phyloP scores from a whole-genome alignment of 2,329 filamentous ascomycete species.

The Verticillium tricorpus region DNA sequence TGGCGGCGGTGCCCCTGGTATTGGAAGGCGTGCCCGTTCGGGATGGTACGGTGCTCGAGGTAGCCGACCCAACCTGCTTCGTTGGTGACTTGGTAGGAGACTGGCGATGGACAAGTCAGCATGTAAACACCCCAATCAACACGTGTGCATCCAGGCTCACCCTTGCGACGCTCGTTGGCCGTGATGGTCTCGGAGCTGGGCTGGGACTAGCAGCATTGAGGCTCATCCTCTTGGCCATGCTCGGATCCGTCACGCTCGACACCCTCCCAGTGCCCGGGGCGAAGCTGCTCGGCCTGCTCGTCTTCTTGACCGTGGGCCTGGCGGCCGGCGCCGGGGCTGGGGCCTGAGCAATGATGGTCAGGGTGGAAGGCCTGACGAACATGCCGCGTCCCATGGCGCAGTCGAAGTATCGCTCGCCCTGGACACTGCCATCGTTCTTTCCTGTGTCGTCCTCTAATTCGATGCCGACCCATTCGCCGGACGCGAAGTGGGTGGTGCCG shows the following conservation, averaged over 20 bases:
- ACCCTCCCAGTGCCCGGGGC: conserved; percentile 31
- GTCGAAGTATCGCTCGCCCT: conserved; percentile 84
- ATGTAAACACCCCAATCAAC: background rate
- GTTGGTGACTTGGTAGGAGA: conserved; percentile 77
- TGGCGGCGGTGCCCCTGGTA: conserved; percentile 37
- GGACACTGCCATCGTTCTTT: conserved; percentile 91
- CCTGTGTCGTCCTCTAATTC: conserved; percentile 78
- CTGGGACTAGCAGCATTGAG: conserved; percentile 70
- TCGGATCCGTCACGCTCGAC: conserved; percentile 45
- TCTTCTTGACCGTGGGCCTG: conserved; percentile 34
- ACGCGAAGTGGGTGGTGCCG: conserved; percentile 73
- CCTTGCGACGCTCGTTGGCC: conserved; percentile 52
- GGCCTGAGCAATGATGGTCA: conserved; percentile 53
- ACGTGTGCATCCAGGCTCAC: conserved; percentile 33
- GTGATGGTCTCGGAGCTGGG: conserved; percentile 53
- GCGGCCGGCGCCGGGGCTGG: conserved; percentile 26
- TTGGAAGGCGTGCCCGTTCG: conserved; percentile 63
- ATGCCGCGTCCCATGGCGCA: conserved; percentile 74
- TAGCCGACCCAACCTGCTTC: conserved; percentile 59
- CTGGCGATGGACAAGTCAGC: conserved; percentile 32
- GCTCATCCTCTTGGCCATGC: conserved; percentile 59
- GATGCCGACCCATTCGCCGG: conserved; percentile 83
- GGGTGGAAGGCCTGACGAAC: conserved; percentile 73
- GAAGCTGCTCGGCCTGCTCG: conserved; percentile 46
- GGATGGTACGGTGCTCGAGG: conserved; percentile 54